Evolutionary conservation across 2,329 filamentous ascomycete species (phyloP).

Genomic region (Pseudogymnoascus sp.): DNA sequence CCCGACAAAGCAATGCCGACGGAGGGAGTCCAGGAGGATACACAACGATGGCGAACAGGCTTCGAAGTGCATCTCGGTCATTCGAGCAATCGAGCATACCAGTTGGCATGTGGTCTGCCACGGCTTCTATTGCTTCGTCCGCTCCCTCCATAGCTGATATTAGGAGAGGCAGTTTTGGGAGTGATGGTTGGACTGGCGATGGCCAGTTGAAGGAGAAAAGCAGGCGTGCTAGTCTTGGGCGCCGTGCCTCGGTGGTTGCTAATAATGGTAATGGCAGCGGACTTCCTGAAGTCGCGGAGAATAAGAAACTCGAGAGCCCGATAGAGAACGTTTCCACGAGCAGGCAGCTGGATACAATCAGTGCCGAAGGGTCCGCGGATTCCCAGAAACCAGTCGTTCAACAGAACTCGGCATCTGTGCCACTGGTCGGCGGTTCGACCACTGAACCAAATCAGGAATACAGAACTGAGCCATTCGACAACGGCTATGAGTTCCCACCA

Average conservation of each 20-base stretch:
- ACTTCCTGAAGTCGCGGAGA: conserved; percentile 10
- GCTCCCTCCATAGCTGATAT: conserved; percentile 26
- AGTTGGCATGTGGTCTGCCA: conserved; percentile 41
- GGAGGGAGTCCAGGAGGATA: not conserved
- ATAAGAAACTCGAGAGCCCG: conserved; percentile 12
- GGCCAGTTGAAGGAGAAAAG: conserved; percentile 26
- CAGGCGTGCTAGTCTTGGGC: conserved; percentile 19
- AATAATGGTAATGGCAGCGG: conserved; percentile 7
- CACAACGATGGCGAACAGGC: not conserved
- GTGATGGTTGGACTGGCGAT: conserved; percentile 26
- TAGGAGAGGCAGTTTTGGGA: conserved; percentile 24
- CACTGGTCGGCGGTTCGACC: not conserved
- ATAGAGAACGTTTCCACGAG: conserved; percentile 9
- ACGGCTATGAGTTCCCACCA: conserved; percentile 58
- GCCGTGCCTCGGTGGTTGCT: not conserved
- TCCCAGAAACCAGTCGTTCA: conserved; percentile 10
- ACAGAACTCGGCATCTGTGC: not conserved
- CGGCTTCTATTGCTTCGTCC: conserved; percentile 35
- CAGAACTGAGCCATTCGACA: conserved; percentile 40
- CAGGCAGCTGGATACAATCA: conserved; percentile 16
- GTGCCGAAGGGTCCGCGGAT: conserved; percentile 22
- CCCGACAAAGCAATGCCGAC: not conserved
- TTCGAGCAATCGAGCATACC: conserved; percentile 42
- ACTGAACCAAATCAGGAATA: conserved; percentile 9
- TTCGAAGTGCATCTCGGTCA: conserved; percentile 25